These are phyloP conservation scores for Agaricus sinodeliciosus DNA, from an alignment of 768 basidiomycete genomes.

Conservation along the genomic window DNA sequence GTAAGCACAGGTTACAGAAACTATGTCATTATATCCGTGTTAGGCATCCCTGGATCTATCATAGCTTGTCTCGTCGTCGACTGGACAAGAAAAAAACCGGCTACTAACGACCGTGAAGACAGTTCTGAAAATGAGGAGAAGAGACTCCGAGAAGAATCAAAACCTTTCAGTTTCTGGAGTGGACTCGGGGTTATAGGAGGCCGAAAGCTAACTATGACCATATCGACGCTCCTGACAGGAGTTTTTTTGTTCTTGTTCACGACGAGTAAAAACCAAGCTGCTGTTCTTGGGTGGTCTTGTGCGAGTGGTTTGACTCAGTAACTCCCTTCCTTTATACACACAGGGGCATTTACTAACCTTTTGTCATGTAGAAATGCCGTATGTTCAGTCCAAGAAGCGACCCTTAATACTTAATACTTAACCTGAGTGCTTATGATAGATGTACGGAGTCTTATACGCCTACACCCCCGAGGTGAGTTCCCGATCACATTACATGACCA, in stretches of 20 bases:
- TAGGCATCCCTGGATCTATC: slow-evolving; percentile 42
- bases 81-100: slow-evolving; percentile 25
- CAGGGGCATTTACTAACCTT: background rate
- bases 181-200: slow-evolving; percentile 31
- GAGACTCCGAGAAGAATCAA: background rate
- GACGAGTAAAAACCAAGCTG: slow-evolving; percentile 31
- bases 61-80: slow-evolving; percentile 41
- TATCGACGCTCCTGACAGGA: slow-evolving; percentile 36
- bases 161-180: slow-evolving; percentile 2
- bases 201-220: slow-evolving; percentile 39
- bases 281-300: slow-evolving; percentile 41
- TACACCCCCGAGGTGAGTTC: slow-evolving; percentile 45
- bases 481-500: background rate
- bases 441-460: slow-evolving; percentile 50
- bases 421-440: slow-evolving; percentile 17
- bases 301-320: slow-evolving; percentile 34
- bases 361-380: slow-evolving; percentile 2
- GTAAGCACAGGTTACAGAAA: slow-evolving; percentile 35
- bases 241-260: slow-evolving; percentile 49
- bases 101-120: slow-evolving; percentile 1
- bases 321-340: background rate
- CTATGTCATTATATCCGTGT: slow-evolving; percentile 40
- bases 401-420: background rate
- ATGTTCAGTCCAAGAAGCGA: background rate
- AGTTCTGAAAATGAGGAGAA: background rate